Conservation (phyloP, 176 grass and related monocot genomes). For the Phragmites australis region DNA sequence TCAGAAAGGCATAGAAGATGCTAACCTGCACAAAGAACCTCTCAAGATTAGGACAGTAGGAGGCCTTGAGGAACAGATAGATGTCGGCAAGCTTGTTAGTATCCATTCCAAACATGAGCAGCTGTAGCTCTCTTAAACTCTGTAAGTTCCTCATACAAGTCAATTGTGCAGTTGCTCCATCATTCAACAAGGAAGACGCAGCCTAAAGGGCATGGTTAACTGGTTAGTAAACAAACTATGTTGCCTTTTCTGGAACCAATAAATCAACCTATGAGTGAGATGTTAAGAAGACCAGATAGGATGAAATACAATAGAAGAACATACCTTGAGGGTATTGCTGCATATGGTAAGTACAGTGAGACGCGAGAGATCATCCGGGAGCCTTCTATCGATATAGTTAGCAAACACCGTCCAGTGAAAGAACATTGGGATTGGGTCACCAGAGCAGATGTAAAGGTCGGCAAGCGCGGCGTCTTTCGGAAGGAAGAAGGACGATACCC, state of each 20-base stretch:
- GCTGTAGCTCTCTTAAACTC: slow-evolving; percentile 59
- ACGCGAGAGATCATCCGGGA: slow-evolving; percentile 17
- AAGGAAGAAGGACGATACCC: slow-evolving; percentile 21
- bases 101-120: slow-evolving; percentile 46
- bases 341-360: slow-evolving; percentile 57
- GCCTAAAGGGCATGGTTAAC: slow-evolving; percentile 4
- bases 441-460: slow-evolving; percentile 44
- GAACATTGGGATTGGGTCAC: neutral
- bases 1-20: neutral
- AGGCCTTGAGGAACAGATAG: slow-evolving; percentile 46
- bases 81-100: slow-evolving; percentile 44
- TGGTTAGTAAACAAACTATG: neutral
- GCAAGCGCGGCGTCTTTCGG: neutral
- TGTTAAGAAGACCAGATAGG: neutral
- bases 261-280: neutral
- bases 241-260: neutral
- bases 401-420: too few relatives aligned
- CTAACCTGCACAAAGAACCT: slow-evolving; percentile 63
- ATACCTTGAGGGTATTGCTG: slow-evolving; percentile 55
- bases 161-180: too few relatives aligned
- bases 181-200: slow-evolving; percentile 28
- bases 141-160: slow-evolving; percentile 45
- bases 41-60: slow-evolving; percentile 41
- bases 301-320: neutral
- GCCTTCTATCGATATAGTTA: neutral